These are phyloP conservation scores for Barnettozyma sucrosica DNA, from an alignment of 805 yeast species.

Conservation along the genomic window DNA sequence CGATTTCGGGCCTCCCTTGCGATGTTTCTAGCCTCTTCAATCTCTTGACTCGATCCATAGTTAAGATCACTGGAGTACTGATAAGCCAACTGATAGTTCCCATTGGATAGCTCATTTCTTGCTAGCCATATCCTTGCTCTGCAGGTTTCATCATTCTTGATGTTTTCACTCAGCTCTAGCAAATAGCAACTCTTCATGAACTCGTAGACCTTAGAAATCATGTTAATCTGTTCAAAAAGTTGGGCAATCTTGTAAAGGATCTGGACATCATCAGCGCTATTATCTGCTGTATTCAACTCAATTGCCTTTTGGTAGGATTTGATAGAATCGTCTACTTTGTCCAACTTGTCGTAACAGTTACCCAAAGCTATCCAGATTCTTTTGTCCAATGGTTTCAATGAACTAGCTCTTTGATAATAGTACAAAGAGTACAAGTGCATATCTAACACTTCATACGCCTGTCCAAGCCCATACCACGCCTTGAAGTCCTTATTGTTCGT, in stretches of 20 bases:
- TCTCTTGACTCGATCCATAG: slow-evolving; percentile 73
- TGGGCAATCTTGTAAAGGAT: slow-evolving; percentile 64
- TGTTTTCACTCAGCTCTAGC: slow-evolving; percentile 57
- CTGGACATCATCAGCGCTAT: slow-evolving; percentile 48
- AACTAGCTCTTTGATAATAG: slow-evolving; percentile 87
- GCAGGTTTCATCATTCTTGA: slow-evolving; percentile 61
- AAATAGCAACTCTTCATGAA: slow-evolving; percentile 44
- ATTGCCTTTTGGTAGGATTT: slow-evolving; percentile 79
- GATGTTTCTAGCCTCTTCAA: slow-evolving; percentile 83
- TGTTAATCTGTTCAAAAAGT: slow-evolving; percentile 53
- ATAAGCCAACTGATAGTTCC: slow-evolving; percentile 63
- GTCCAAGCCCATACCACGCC: slow-evolving; percentile 98
- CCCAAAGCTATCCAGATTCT: slow-evolving; percentile 97
- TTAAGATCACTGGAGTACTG: slow-evolving; percentile 66
- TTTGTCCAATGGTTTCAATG: slow-evolving; percentile 81
- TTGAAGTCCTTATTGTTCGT: slow-evolving; percentile 83
- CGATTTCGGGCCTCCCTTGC: slow-evolving; percentile 70
- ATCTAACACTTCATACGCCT: slow-evolving; percentile 93
- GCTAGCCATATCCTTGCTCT: slow-evolving; percentile 89
- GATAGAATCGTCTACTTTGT: slow-evolving; percentile 64
- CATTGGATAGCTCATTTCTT: slow-evolving; percentile 48
- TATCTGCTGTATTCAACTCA: slow-evolving; percentile 32
- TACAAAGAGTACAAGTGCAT: slow-evolving; percentile 91
- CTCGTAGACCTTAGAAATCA: slow-evolving; percentile 25
- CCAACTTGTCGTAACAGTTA: slow-evolving; percentile 77